These are phyloP conservation scores for Clonostachys byssicola DNA, from an alignment of 2,329 filamentous ascomycete genomes.

Conservation along the genomic window DNA sequence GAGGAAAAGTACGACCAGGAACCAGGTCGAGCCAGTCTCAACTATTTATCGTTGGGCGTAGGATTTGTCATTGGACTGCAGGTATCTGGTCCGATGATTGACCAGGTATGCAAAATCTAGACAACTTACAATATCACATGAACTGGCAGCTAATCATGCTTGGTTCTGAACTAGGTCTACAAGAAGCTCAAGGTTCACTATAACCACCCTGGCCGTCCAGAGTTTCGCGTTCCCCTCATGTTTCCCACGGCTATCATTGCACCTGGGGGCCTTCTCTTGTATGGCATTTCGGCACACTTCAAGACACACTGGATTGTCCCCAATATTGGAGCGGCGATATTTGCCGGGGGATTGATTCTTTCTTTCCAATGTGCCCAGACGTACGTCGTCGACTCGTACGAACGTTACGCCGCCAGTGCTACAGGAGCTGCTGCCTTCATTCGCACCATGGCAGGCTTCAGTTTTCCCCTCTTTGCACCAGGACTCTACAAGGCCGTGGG, in stretches of 20 bases:
- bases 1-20: constrained; percentile 39
- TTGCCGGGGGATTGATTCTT: constrained; percentile 46
- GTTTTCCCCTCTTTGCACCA: constrained; percentile 54
- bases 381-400: constrained; percentile 51
- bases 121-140: neutral
- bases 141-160: neutral
- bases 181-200: constrained; percentile 13
- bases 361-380: constrained; percentile 55
- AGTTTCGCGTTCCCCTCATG: constrained; percentile 27
- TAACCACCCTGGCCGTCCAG: constrained; percentile 19
- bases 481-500: constrained; percentile 28
- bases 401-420: constrained; percentile 26
- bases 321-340: constrained; percentile 47
- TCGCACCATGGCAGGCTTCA: constrained; percentile 49
- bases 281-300: constrained; percentile 38
- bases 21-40: constrained; percentile 39
- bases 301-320: constrained; percentile 46
- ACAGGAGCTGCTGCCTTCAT: constrained; percentile 52
- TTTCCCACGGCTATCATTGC: constrained; percentile 30
- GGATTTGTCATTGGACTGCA: constrained; percentile 51
- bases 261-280: constrained; percentile 43
- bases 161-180: constrained; percentile 13
- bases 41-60: constrained; percentile 48
- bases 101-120: constrained; percentile 13
- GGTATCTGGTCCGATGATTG: constrained; percentile 37